A percentile compares a stretch with the other conserved stretches of the same genome.
Conservation (phyloP, 1,284 basidiomycete species). For the Violaceomyces palustris region DNA sequence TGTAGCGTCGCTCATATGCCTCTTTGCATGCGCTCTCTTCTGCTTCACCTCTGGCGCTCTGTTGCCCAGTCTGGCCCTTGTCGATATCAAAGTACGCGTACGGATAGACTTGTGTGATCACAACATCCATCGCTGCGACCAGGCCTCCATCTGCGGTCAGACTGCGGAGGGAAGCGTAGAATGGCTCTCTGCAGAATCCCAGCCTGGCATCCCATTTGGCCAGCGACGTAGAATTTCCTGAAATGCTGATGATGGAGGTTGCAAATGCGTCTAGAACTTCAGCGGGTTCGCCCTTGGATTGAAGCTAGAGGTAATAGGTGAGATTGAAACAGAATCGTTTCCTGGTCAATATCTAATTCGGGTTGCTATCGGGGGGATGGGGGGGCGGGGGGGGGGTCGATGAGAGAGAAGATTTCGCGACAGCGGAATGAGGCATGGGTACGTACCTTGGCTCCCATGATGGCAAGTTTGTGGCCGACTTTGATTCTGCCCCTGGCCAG, state of each 20-base stretch:
- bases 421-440: too few species aligned
- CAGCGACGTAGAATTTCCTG: conserved; percentile 78
- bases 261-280: conserved; percentile 79
- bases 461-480: conserved; percentile 75
- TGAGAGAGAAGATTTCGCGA: too few species aligned
- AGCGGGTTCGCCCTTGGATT: conserved; percentile 60
- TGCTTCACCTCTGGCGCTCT: conserved; percentile 58
- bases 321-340: background rate
- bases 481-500: conserved; percentile 64
- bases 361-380: too few species aligned
- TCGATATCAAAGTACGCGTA: conserved; percentile 53
- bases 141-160: conserved; percentile 76
- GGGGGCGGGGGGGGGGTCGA: background rate
- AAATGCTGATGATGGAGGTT: conserved; percentile 63
- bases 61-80: background rate
- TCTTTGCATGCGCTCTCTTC: conserved; percentile 61
- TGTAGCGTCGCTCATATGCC: conserved; percentile 60
- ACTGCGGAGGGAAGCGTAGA: conserved; percentile 71
- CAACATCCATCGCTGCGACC: conserved; percentile 70
- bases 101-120: conserved; percentile 63
- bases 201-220: conserved; percentile 82
- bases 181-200: conserved; percentile 65
- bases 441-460: conserved; percentile 72
- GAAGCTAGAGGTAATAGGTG: conserved; percentile 4
- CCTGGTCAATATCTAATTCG: background rate